phyloP scores from a whole-genome alignment of 306 rosid genomes.

The Malus fusca region DNA sequence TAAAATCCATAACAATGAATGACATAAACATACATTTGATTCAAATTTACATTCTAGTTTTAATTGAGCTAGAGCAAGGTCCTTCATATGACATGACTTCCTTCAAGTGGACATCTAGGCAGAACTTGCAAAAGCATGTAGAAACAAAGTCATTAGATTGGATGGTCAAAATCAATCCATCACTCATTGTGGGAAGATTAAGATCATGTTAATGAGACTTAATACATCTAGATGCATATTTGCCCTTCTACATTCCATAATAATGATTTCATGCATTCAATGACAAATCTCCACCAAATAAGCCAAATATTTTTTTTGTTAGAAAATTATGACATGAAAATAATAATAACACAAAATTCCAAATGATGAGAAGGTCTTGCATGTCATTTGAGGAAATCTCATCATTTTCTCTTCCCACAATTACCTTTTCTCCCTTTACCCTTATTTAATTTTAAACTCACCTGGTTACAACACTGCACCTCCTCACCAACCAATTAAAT shows the following conservation, averaged over 20 bases:
- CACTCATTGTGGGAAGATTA: not conserved
- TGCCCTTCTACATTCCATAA: not conserved
- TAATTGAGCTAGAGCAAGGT: too few species aligned
- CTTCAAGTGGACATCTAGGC: not conserved
- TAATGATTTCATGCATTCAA: not conserved
- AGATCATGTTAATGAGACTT: not conserved
- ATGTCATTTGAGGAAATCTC: slow-evolving; percentile 18
- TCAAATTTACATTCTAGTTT: too few species aligned
- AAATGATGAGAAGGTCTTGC: slow-evolving; percentile 11
- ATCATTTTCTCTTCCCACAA: not conserved
- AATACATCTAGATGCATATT: not conserved
- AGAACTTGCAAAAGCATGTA: not conserved
- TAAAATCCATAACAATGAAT: too few species aligned
- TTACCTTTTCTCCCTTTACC: not conserved
- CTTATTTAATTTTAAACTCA: slow-evolving; percentile 18
- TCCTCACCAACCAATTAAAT: slow-evolving; percentile 28
- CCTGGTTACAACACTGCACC: not conserved
- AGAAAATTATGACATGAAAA: not conserved
- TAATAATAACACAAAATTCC: not conserved
- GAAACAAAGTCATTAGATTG: not conserved
- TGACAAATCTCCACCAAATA: not conserved
- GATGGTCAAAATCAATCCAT: not conserved
- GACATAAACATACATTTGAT: too few species aligned
- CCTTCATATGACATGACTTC: not conserved
- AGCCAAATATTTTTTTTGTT: too few species aligned